Percentiles rank a stretch among this genome's conserved stretches.
Conservation (phyloP, 208 protist species). For the Trypanosoma brucei region DNA sequence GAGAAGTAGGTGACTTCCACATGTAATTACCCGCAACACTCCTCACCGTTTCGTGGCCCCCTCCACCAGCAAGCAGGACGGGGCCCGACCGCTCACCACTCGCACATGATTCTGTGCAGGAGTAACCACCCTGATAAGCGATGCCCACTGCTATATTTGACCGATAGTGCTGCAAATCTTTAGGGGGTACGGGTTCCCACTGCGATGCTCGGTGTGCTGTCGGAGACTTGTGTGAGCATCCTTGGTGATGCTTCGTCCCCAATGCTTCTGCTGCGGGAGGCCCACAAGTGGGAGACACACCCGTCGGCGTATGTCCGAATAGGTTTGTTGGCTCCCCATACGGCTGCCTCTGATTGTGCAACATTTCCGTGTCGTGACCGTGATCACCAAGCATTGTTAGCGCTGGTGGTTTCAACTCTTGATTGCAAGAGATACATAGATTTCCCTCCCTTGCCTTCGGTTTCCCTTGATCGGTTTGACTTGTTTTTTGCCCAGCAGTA, state of each 20-base stretch:
- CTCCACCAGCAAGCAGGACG: background rate
- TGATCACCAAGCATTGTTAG: background rate
- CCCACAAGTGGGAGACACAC: background rate
- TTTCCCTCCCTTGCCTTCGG: background rate
- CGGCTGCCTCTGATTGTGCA: background rate
- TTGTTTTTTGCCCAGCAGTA: too few relatives aligned
- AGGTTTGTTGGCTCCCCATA: background rate
- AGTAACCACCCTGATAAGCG: background rate
- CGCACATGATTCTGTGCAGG: background rate
- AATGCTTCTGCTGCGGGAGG: background rate
- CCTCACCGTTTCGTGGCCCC: background rate
- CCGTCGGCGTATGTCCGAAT: background rate
- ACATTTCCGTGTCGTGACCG: background rate
- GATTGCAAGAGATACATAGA: background rate
- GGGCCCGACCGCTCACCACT: background rate
- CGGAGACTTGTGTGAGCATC: background rate
- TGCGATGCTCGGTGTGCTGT: background rate
- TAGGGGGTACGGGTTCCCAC: background rate
- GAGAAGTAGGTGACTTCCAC: conserved; percentile 3
- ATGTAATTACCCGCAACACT: background rate
- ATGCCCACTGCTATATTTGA: background rate
- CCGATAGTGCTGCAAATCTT: background rate
- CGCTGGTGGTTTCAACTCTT: background rate
- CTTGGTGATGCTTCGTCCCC: background rate
- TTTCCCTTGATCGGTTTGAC: background rate